Base-by-base conservation (phyloP, 257 asterid species). In the Agastache rugosa region DNA sequence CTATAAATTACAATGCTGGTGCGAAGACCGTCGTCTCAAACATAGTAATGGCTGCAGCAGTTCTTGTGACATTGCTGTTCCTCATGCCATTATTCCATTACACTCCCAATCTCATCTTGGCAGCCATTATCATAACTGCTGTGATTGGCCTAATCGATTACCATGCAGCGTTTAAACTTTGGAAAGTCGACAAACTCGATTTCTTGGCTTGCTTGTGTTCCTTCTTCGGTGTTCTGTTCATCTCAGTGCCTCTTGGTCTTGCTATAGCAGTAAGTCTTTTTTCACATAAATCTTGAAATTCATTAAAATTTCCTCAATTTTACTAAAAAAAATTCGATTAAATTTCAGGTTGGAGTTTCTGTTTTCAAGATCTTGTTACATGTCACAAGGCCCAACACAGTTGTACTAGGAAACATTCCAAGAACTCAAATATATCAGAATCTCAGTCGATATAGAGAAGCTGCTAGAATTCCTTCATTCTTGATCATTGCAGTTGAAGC, bases 151-250 rank as follows among this genome's bases (percentile, higher is more conserved):
- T 92, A 19, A 92, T 94, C 16, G 97, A 94, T 59, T 90, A 90
- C 77, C 84, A 86, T 76, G 90, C 92, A 4, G 99, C 97, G 5
- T 63, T 45, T 25, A 83, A 79, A 11, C 76, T 94, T 6, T 90
- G 97, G 97, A 94, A 90, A 89, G 96, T 94, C 17, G 99, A 94
- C 83, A 94, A 94, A 75, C 91, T 94, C 6, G 99, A 94, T 56
- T 94, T 92, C 77, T 25, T 90, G 80, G 96, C 97, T 31, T 92
- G 97, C 84, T 51, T 92, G 72, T 86, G 90, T 67, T 92, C 99
- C 22, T 94, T 94, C 67, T 56, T 92, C 23, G 99, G 99, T 4
- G 99, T 94, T 56, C 97, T 94, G 22, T 92, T 94, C 95, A 82
- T 94, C 84, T 94, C 99, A 1, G 97, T 94, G 51, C 97, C 99